A percentile compares a stretch with the other conserved stretches of the same genome.
phyloP scores from a whole-genome alignment of 129 eudicot genomes.

The Arctium lappa region DNA sequence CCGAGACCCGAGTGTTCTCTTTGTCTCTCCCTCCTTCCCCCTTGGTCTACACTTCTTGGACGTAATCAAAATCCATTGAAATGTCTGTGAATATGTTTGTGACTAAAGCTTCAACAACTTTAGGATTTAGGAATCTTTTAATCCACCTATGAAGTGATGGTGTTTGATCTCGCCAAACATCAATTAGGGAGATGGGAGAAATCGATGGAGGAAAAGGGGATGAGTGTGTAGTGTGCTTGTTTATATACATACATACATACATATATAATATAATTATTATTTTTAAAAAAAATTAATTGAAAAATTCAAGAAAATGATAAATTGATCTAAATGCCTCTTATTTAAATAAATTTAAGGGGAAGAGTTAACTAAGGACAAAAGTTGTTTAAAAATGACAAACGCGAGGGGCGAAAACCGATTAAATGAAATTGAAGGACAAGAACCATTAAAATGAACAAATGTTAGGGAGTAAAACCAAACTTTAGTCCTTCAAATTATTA shows the following conservation, averaged over 20 bases:
- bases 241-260: no score
- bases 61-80: slow-evolving; percentile 13
- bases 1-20: no score
- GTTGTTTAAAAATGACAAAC: neutral
- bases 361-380: no score
- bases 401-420: neutral
- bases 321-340: neutral
- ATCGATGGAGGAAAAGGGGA: neutral
- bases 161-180: neutral
- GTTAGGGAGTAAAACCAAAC: neutral
- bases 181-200: neutral
- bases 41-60: neutral
- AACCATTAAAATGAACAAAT: neutral
- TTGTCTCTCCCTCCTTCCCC: no score
- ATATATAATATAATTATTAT: no score
- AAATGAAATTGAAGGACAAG: neutral
- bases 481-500: neutral
- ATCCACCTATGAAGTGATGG: slow-evolving; percentile 35
- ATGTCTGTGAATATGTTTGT: slow-evolving; percentile 69
- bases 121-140: slow-evolving; percentile 74
- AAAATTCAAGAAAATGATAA: neutral
- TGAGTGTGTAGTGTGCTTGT: neutral
- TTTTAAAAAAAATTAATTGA: no score
- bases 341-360: no score
- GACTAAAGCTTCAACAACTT: slow-evolving; percentile 75